Conservation (phyloP, 2,329 filamentous ascomycete genomes). For the Ophioceras dolichostomum region DNA sequence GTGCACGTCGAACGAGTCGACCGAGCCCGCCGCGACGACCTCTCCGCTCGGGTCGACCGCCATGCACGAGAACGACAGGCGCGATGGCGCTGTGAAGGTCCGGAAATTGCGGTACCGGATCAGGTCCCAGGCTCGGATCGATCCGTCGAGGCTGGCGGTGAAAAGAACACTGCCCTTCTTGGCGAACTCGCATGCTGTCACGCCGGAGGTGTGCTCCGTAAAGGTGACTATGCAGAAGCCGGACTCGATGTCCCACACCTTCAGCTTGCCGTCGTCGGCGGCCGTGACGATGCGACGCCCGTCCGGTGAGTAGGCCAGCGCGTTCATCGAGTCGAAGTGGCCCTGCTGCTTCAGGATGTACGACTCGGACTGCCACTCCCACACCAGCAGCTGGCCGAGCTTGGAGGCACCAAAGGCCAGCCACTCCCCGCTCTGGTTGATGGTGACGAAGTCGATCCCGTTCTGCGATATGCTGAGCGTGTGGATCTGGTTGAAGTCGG, state of each 20-base stretch:
- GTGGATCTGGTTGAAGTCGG: slow-evolving; percentile 91
- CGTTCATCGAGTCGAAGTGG: slow-evolving; percentile 92
- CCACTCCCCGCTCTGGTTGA: slow-evolving; percentile 94
- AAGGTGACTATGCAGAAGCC: slow-evolving; percentile 98
- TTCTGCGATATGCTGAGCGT: slow-evolving; percentile 90
- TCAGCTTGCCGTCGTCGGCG: slow-evolving; percentile 94
- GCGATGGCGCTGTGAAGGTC: slow-evolving; percentile 88
- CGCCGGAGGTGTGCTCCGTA: slow-evolving; percentile 88
- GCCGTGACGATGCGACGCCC: slow-evolving; percentile 87
- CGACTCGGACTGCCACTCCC: slow-evolving; percentile 99
- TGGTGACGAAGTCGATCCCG: slow-evolving; percentile 86
- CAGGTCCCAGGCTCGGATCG: slow-evolving; percentile 89
- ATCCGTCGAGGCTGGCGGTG: slow-evolving; percentile 89
- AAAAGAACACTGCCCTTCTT: slow-evolving; percentile 94
- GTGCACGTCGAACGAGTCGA: slow-evolving; percentile 95
- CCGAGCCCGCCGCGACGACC: slow-evolving; percentile 85
- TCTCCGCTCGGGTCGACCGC: slow-evolving; percentile 97
- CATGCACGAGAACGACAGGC: slow-evolving; percentile 84
- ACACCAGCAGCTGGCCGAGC: slow-evolving; percentile 89
- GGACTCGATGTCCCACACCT: slow-evolving; percentile 94
- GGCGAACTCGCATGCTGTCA: slow-evolving; percentile 89
- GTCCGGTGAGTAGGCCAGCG: slow-evolving; percentile 84
- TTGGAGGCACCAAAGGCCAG: slow-evolving; percentile 93
- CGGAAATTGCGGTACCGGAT: slow-evolving; percentile 94
- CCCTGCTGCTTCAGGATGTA: slow-evolving; percentile 98